These are phyloP conservation scores for Wickerhamomyces queroliae DNA, from an alignment of 805 yeast genomes.

Conservation along the genomic window DNA sequence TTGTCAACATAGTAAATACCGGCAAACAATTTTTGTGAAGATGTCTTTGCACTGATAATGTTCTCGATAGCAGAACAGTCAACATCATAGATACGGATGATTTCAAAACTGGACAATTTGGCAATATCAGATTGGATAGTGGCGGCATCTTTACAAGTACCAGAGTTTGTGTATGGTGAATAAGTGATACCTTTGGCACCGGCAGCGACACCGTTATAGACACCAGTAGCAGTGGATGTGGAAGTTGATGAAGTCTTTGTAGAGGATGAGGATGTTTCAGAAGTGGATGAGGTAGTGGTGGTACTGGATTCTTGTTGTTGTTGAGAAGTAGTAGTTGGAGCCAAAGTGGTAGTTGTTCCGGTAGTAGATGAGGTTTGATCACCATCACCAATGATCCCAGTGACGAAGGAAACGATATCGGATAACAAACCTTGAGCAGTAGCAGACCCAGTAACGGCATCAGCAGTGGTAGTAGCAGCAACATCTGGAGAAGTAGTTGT, in stretches of 20 bases:
- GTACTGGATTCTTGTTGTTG: too few relatives aligned
- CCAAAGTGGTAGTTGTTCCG: not conserved
- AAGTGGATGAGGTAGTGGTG: conserved; percentile 8
- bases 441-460: not conserved
- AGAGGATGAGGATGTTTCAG: conserved; percentile 11
- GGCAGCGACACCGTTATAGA: conserved; percentile 28
- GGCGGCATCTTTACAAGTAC: conserved; percentile 47
- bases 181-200: conserved; percentile 58
- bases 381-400: not conserved
- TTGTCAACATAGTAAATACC: conserved; percentile 51
- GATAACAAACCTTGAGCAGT: not conserved
- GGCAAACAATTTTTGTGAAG: conserved; percentile 47
- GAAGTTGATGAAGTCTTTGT: conserved; percentile 18
- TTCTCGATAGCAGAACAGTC: conserved; percentile 55
- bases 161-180: conserved; percentile 53
- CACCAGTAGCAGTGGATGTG: conserved; percentile 26
- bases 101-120: conserved; percentile 35
- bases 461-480: not conserved
- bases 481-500: not conserved
- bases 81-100: conserved; percentile 57
- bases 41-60: conserved; percentile 40
- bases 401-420: not conserved
- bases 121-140: conserved; percentile 43
- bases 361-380: not conserved
- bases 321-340: too few relatives aligned